These are phyloP conservation scores for Gymnopilus junonius DNA, from an alignment of 768 basidiomycete genomes.

Conservation along the genomic window DNA sequence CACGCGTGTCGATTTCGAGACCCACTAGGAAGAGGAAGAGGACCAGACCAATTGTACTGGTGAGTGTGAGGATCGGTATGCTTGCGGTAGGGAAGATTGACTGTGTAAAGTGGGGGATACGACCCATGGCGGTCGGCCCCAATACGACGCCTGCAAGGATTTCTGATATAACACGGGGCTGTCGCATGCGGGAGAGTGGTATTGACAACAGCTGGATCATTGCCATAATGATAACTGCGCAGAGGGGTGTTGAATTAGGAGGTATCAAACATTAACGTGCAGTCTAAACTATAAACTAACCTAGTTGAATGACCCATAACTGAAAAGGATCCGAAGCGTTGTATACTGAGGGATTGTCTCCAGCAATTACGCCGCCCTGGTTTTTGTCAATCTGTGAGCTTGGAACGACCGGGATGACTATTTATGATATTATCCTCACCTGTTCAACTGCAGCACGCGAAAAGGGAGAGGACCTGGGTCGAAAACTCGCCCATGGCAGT, in stretches of 20 bases:
- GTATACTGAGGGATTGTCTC: constrained; percentile 71
- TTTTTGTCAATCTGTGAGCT: not conserved
- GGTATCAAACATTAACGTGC: not conserved
- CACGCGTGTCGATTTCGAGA: constrained; percentile 77
- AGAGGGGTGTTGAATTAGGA: constrained; percentile 3
- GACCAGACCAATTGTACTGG: constrained; percentile 75
- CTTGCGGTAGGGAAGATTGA: constrained; percentile 60
- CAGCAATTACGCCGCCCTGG: constrained; percentile 81
- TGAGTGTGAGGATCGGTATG: constrained; percentile 66
- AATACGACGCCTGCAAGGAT: constrained; percentile 90
- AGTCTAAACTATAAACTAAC: constrained; percentile 45
- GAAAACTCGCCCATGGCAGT: constrained; percentile 54
- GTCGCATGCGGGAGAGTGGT: constrained; percentile 68
- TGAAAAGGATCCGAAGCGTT: constrained; percentile 69
- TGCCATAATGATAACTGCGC: constrained; percentile 74
- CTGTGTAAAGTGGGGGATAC: constrained; percentile 72
- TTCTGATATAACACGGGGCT: constrained; percentile 94
- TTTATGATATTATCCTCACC: constrained; percentile 31
- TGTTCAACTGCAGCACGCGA: constrained; percentile 53
- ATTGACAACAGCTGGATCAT: constrained; percentile 78
- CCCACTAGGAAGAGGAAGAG: constrained; percentile 86
- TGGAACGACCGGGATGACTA: not conserved
- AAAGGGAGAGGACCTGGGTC: constrained; percentile 40
- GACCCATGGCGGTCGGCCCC: constrained; percentile 78
- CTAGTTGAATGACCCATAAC: constrained; percentile 78